phyloP scores from a whole-genome alignment of 2,329 filamentous ascomycete species.

The Dryadomyces sulphureus region DNA sequence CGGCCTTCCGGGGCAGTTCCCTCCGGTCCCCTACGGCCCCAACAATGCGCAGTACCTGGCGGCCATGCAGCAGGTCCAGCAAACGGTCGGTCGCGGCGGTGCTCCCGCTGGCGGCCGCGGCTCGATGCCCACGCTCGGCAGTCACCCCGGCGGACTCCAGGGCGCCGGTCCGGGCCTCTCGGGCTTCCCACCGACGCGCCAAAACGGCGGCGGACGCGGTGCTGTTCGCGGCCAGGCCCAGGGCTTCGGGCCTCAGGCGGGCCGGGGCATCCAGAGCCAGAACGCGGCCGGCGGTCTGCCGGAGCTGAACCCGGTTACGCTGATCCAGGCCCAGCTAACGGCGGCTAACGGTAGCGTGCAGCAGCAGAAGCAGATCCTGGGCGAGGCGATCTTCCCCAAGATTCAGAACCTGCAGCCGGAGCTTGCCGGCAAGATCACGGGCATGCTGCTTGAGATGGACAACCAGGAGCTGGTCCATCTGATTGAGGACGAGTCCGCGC shows the following conservation, averaged over 20 bases:
- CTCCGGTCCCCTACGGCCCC: slow-evolving; percentile 58
- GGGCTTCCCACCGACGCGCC: slow-evolving; percentile 39
- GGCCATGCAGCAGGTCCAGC: slow-evolving; percentile 67
- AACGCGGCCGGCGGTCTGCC: slow-evolving; percentile 13
- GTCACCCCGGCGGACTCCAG: slow-evolving; percentile 28
- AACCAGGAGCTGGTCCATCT: slow-evolving; percentile 86
- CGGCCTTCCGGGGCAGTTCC: slow-evolving; percentile 64
- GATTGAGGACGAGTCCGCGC: slow-evolving; percentile 80
- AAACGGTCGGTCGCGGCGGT: slow-evolving; percentile 45
- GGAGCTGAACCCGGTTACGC: slow-evolving; percentile 24
- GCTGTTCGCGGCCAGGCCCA: slow-evolving; percentile 24
- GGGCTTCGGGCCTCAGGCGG: slow-evolving; percentile 30
- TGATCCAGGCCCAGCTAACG: slow-evolving; percentile 44
- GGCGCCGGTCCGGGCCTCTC: slow-evolving; percentile 32
- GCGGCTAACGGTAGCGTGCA: slow-evolving; percentile 34
- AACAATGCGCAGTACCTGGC: slow-evolving; percentile 67
- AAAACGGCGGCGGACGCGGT: slow-evolving; percentile 26
- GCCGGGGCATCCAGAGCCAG: slow-evolving; percentile 27
- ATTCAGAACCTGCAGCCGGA: slow-evolving; percentile 90
- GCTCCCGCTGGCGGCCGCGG: slow-evolving; percentile 54
- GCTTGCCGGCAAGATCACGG: slow-evolving; percentile 96
- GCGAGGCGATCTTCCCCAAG: slow-evolving; percentile 97
- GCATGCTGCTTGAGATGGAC: slow-evolving; percentile 99
- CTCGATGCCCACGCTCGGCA: slow-evolving; percentile 48
- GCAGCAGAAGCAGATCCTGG: slow-evolving; percentile 97